Conservation (phyloP, 176 grass and related monocot genomes). For the Triticum aestivum region DNA sequence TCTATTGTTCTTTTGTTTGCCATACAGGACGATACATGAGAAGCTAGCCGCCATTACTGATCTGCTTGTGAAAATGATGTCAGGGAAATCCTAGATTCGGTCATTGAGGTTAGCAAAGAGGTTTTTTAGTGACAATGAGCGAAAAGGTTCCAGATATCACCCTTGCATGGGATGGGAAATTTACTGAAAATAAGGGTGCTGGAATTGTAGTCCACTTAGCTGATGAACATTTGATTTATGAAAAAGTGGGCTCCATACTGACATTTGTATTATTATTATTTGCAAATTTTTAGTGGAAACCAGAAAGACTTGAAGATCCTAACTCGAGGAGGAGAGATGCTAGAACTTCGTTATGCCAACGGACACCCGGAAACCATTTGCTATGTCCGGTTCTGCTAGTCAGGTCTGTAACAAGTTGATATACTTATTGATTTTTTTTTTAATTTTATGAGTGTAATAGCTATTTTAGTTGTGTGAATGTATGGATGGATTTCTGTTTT, state of each 20-base stretch:
- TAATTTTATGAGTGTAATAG: not conserved
- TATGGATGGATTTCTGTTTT: slow-evolving; percentile 11
- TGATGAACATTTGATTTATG: slow-evolving; percentile 20
- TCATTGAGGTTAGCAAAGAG: slow-evolving; percentile 89
- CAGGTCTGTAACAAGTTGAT: slow-evolving; percentile 47
- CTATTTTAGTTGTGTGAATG: too few relatives aligned
- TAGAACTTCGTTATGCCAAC: slow-evolving; percentile 90
- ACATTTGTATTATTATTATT: slow-evolving; percentile 13
- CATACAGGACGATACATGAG: too few relatives aligned
- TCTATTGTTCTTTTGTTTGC: too few relatives aligned
- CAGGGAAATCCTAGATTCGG: slow-evolving; percentile 66
- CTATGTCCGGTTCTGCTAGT: slow-evolving; percentile 61
- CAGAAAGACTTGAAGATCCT: slow-evolving; percentile 66
- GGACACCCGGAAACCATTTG: slow-evolving; percentile 52
- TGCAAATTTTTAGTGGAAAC: slow-evolving; percentile 57
- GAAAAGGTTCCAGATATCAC: slow-evolving; percentile 83
- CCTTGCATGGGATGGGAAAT: slow-evolving; percentile 58
- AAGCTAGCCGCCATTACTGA: not conserved
- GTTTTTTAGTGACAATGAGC: slow-evolving; percentile 87
- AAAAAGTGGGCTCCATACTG: not conserved
- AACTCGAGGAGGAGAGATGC: slow-evolving; percentile 89
- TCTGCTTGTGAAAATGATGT: slow-evolving; percentile 48
- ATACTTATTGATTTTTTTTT: not conserved
- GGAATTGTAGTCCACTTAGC: slow-evolving; percentile 14
- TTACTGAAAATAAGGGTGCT: slow-evolving; percentile 61